Conservation (phyloP, 805 yeast species). For the Komagataella pseudopastoris region DNA sequence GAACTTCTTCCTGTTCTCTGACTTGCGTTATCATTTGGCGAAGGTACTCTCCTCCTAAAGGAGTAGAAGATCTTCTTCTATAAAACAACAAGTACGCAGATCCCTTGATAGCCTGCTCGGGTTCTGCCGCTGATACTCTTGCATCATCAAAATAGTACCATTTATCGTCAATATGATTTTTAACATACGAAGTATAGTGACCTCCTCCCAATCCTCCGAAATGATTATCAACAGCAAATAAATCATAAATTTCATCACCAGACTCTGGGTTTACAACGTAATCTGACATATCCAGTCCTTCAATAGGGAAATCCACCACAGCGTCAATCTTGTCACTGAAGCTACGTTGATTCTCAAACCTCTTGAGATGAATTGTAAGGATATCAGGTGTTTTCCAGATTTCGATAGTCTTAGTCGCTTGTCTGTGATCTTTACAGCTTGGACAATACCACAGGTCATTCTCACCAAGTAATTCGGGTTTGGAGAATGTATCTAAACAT, state of each 20-base stretch:
- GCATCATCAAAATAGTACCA: slow-evolving; percentile 94
- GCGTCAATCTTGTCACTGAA: slow-evolving; percentile 84
- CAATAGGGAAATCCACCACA: slow-evolving; percentile 77
- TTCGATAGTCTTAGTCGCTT: slow-evolving; percentile 83
- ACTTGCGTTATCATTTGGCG: not conserved
- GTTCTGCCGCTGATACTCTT: slow-evolving; percentile 46
- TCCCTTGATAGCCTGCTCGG: slow-evolving; percentile 48
- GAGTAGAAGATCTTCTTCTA: slow-evolving; percentile 31
- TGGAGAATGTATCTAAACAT: slow-evolving; percentile 62
- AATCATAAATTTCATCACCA: slow-evolving; percentile 44
- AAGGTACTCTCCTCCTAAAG: slow-evolving; percentile 31
- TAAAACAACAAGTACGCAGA: slow-evolving; percentile 86
- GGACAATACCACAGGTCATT: slow-evolving; percentile 95
- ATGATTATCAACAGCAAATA: slow-evolving; percentile 90
- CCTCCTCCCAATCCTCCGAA: slow-evolving; percentile 97
- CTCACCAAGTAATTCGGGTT: slow-evolving; percentile 75
- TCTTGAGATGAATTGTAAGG: slow-evolving; percentile 74
- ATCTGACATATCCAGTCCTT: slow-evolving; percentile 60
- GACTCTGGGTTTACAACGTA: slow-evolving; percentile 30
- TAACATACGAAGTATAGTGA: slow-evolving; percentile 85
- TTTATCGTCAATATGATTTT: slow-evolving; percentile 56
- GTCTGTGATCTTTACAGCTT: slow-evolving; percentile 72
- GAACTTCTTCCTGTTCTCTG: slow-evolving; percentile 1
- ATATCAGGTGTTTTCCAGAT: slow-evolving; percentile 93
- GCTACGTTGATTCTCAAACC: slow-evolving; percentile 76